These are phyloP conservation scores for Asterionellopsis glacialis DNA, from an alignment of 108 stramenopile species.

Conservation along the genomic window DNA sequence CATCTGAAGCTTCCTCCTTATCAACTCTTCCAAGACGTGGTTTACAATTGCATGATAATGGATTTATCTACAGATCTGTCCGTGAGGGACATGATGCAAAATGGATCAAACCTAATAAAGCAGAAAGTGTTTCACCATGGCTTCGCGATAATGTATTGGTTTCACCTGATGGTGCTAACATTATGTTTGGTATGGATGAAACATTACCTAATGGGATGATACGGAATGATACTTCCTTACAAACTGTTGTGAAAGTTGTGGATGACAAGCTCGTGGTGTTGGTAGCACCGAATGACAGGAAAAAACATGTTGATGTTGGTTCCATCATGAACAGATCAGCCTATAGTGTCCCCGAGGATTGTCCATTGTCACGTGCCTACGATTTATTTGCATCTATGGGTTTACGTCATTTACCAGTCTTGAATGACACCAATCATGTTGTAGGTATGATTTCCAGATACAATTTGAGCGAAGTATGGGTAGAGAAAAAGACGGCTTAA, in stretches of 20 bases:
- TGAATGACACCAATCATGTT: not conserved
- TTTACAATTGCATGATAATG: not conserved
- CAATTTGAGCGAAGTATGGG: not conserved
- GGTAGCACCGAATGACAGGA: not conserved
- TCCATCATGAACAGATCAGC: not conserved
- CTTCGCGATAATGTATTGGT: slow-evolving; percentile 1
- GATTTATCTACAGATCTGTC: not conserved
- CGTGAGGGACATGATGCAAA: not conserved
- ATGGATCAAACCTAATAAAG: too few species aligned
- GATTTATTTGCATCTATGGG: not conserved
- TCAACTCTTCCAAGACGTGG: too few species aligned
- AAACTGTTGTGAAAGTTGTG: not conserved
- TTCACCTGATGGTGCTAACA: not conserved
- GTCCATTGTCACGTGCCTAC: not conserved
- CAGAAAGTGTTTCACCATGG: not conserved
- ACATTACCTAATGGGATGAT: not conserved
- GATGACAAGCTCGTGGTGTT: not conserved
- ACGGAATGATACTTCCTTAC: not conserved
- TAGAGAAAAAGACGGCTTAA: not conserved
- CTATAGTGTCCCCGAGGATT: not conserved
- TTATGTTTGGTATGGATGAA: not conserved
- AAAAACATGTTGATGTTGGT: not conserved
- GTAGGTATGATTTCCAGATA: not conserved
- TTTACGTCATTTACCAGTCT: not conserved
- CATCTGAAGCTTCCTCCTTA: too few species aligned